Base-by-base conservation (phyloP, 2,329 filamentous ascomycete genomes). In the Calonectria hawksworthii region DNA sequence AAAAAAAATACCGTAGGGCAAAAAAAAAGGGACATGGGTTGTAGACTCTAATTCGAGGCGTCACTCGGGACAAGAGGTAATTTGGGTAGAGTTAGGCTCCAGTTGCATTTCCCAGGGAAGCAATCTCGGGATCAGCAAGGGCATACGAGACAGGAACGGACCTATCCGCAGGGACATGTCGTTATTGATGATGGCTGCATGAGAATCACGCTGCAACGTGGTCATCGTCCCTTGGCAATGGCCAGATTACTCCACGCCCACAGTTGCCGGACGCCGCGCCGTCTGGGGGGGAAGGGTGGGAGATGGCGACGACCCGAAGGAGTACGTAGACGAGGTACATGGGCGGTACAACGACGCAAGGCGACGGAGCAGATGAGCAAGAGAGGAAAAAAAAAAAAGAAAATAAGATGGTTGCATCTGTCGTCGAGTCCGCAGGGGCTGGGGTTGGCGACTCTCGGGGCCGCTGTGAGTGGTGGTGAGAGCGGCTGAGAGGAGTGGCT, bases 251-350 rank as follows among this genome's bases (percentile, higher is more conserved):
- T 44, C 72, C 72, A 74, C 61, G 67, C 56, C 54, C 51, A 54
- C 54, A 66, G 21, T 38, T 23, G 36, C 56, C 34, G 56, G 36
- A 21, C 28, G 56, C 32, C 44, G 36, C 51, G 54, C n/a, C 11
- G 28, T 51, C 65, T 66, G 65, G 56, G 56, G 56, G 54, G 10
- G 38, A 34, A 9, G 38, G 73, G 65, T 34, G 56, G 56, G 54
- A 10, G 38, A 34, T 16, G 38, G 73, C 73, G 73, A 75, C 73
- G 73, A 75, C 64, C 73, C 73, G 73, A 38, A 28, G 70, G 8
- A 51, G 26, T 36, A 38, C 61, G 65, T 50, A 68, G 41, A 44
- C 44, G 34, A 56, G 71, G 61, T 70, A 74, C 67, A 36, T 63
- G 16, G 34, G 34, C 10, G 67, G 30, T 70, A 70, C 72, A 30